phyloP scores from a whole-genome alignment of 2,329 filamentous ascomycete genomes.

The Cladosporium velox region DNA sequence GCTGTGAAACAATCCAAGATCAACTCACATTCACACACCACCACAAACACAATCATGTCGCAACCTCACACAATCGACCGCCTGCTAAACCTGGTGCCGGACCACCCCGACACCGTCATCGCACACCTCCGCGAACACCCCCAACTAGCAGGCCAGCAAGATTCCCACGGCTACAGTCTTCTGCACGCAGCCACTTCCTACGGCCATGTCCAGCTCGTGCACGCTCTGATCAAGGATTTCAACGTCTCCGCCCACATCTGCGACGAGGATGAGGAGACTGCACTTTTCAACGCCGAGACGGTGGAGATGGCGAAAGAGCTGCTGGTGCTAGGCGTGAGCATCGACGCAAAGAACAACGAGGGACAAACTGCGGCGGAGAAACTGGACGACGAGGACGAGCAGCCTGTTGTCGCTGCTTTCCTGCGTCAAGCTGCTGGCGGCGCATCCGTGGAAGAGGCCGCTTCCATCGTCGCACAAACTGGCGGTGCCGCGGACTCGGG shows the following conservation, averaged over 20 bases:
- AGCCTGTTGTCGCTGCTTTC: constrained; percentile 73
- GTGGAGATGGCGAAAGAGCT: constrained; percentile 75
- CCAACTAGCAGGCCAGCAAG: constrained; percentile 74
- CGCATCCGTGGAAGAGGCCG: constrained; percentile 32
- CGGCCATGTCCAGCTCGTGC: constrained; percentile 78
- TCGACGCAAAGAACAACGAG: constrained; percentile 66
- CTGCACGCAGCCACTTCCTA: constrained; percentile 93
- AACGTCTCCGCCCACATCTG: constrained; percentile 75
- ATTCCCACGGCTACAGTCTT: constrained; percentile 91
- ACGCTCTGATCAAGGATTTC: constrained; percentile 73
- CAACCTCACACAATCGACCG: constrained; percentile 45
- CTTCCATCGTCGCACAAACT: constrained; percentile 34
- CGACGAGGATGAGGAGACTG: constrained; percentile 91
- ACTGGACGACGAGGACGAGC: constrained; percentile 76
- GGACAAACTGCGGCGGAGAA: constrained; percentile 80
- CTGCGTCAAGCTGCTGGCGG: constrained; percentile 49
- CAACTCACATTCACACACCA: neutral
- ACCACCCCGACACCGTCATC: constrained; percentile 73
- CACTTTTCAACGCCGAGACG: constrained; percentile 89
- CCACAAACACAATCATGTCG: constrained; percentile 29
- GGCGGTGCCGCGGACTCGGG: constrained; percentile 28
- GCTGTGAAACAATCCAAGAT: neutral
- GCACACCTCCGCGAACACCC: constrained; percentile 73
- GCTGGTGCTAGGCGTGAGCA: constrained; percentile 74
- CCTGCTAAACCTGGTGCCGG: constrained; percentile 66